These are phyloP conservation scores for Fusarium cyanostomum DNA, from an alignment of 2,329 filamentous ascomycete species.

Conservation along the genomic window DNA sequence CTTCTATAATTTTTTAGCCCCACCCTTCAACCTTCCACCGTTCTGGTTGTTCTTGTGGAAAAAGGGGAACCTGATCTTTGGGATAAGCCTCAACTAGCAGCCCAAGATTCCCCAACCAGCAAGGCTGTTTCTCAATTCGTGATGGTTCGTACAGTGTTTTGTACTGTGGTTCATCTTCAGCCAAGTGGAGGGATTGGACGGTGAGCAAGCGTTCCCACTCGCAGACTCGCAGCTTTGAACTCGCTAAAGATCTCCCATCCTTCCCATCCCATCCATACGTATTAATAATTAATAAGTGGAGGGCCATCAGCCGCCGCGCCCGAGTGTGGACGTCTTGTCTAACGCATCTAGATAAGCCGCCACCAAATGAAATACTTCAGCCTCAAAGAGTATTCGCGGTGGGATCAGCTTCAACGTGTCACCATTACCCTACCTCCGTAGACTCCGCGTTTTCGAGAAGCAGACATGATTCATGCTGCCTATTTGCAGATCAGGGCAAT, in stretches of 20 bases:
- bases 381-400: not conserved
- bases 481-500: slow-evolving; percentile 14
- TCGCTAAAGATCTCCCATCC: not conserved
- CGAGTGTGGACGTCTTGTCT: not conserved
- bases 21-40: slow-evolving; percentile 20
- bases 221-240: not conserved
- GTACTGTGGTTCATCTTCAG: slow-evolving; percentile 5
- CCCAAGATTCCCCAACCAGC: slow-evolving; percentile 6
- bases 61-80: slow-evolving; percentile 13
- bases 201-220: not conserved
- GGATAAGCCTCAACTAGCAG: slow-evolving; percentile 5
- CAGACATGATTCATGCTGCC: not conserved
- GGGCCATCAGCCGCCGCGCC: not conserved
- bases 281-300: not conserved
- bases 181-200: not conserved
- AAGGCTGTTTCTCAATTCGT: slow-evolving; percentile 4
- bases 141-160: not conserved
- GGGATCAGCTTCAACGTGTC: not conserved
- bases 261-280: too few relatives aligned
- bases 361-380: not conserved
- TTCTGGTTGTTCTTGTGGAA: slow-evolving; percentile 10
- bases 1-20: slow-evolving; percentile 18
- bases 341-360: not conserved
- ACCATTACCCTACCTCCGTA: not conserved
- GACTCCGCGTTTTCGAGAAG: slow-evolving; percentile 9